Evolutionary conservation across 352 stramenopile species (phyloP), one percentile per base, ranked within the genome.

Genomic region (Phytophthora kernoviae): DNA sequence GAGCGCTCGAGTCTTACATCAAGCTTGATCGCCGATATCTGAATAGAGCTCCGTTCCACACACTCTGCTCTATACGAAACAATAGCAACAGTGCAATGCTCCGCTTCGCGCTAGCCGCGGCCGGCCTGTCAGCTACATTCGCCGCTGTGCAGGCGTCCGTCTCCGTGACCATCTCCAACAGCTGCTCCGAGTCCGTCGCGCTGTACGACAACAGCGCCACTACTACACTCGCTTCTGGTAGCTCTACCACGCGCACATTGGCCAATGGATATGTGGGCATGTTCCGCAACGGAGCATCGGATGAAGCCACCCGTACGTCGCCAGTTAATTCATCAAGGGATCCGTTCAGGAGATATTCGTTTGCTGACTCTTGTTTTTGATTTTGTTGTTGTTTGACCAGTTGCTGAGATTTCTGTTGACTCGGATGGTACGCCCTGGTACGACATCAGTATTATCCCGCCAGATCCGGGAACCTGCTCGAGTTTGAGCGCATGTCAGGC

Each of bases 181-280:
- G 60, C 22, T 81, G 72, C 65, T 77, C 72, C 21, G 67, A 75
- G 47, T 78, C 57, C 24, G 60, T 90, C 40, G 51, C 73, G 27
- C 58, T 90, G 2, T 90, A 76, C 55, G 80, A 90, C 68, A 90
- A 90, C 75, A 71, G 55, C 43, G 74, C 57, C 24, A 70, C 63
- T 18, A 63, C 58, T 17, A 57, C 73, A 17, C 62, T 90, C 20
- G 64, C 68, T 0, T 61, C 76, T 4, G 73, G 76, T 8, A 67
- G 62, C 21, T 67, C 65, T 10, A 79, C 69, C 9, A 78, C 67
- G 26, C 70, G 73, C 10, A 70, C 75, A 10, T 53, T 87, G 17
- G 21, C 65, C n/a, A 71, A 65, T 27, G 63, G 73, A 11, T 86
- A 68, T 26, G 58, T 79, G 20, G 73, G 70, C 62, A 85, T 89